phyloP scores from a whole-genome alignment of 2,329 filamentous ascomycete species.

The Bretziella fagacearum region DNA sequence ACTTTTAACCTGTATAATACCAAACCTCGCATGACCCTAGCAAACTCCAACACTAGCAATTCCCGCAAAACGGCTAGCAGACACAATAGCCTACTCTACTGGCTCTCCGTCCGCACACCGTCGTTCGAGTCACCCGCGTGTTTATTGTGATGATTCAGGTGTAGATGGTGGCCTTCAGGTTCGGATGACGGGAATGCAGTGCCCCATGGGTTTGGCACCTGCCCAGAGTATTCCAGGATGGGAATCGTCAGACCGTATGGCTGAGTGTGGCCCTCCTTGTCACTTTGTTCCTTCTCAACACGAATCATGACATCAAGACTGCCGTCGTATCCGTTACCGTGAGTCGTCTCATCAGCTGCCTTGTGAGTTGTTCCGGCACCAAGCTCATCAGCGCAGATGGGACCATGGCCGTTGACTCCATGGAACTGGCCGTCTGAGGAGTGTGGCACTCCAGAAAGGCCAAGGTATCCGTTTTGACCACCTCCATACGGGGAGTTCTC shows the following conservation, averaged over 20 bases:
- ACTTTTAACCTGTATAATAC: no score
- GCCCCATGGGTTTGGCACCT: slow-evolving; percentile 16
- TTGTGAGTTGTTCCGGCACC: slow-evolving; percentile 61
- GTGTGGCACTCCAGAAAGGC: slow-evolving; percentile 5
- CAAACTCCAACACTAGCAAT: background rate
- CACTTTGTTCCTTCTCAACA: slow-evolving; percentile 72
- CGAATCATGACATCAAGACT: slow-evolving; percentile 69
- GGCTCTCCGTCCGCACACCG: background rate
- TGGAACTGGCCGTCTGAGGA: slow-evolving; percentile 19
- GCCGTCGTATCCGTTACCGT: slow-evolving; percentile 40
- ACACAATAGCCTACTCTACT: background rate
- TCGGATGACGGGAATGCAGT: slow-evolving; percentile 13
- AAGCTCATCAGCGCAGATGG: slow-evolving; percentile 61
- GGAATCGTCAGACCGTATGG: slow-evolving; percentile 82
- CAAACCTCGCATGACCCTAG: background rate
- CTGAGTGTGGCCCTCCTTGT: slow-evolving; percentile 62
- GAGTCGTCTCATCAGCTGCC: slow-evolving; percentile 42
- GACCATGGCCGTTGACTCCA: slow-evolving; percentile 48
- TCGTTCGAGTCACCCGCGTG: background rate
- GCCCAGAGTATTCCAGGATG: slow-evolving; percentile 31
- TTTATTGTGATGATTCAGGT: background rate
- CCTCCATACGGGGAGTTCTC: slow-evolving; percentile 56
- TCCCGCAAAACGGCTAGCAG: background rate
- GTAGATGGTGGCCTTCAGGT: background rate
- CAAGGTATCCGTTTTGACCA: background rate